Evolutionary conservation across 1,139 yeast species (phyloP).

Genomic region (Debaryomyces subglobosus): DNA sequence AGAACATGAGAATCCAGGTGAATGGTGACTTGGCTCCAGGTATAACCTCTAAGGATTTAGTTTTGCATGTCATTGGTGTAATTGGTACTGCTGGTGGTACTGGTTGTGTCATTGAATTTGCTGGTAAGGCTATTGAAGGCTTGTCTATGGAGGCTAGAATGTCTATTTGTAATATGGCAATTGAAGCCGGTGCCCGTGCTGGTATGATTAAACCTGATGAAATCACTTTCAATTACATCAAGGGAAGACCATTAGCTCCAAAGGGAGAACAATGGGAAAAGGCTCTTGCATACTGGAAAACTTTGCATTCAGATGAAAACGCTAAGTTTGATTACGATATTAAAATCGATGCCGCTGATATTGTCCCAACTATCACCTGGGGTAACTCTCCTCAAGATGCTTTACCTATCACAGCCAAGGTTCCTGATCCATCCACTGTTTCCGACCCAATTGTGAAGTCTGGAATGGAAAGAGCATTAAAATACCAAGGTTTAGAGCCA

Average conservation of each 20-base stretch:
- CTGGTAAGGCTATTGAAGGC: conserved; percentile 88
- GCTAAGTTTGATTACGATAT: conserved; percentile 88
- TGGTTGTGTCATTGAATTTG: conserved; percentile 94
- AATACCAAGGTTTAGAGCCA: conserved; percentile 88
- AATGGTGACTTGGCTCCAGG: conserved; percentile 85
- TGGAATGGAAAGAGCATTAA: conserved; percentile 88
- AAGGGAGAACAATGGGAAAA: conserved; percentile 92
- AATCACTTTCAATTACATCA: conserved; percentile 79
- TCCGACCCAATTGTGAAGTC: conserved; percentile 75
- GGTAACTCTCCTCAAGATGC: conserved; percentile 99
- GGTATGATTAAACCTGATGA: conserved; percentile 98
- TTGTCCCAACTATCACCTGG: conserved; percentile 97
- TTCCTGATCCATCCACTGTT: conserved; percentile 83
- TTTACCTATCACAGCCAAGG: conserved; percentile 83
- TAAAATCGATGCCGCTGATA: conserved; percentile 77
- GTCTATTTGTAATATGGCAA: conserved; percentile 99
- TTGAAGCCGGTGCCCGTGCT: conserved; percentile 99
- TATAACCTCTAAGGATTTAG: conserved; percentile 92
- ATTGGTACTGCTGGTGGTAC: conserved; percentile 99
- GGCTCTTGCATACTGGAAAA: conserved; percentile 88
- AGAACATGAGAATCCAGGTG: conserved; percentile 88
- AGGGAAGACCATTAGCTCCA: conserved; percentile 95
- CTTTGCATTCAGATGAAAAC: conserved; percentile 83
- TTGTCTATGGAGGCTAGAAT: conserved; percentile 98
- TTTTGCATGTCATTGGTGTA: conserved; percentile 90